Conservation (phyloP, 805 yeast species). For the Jamesozyma hellenica region DNA sequence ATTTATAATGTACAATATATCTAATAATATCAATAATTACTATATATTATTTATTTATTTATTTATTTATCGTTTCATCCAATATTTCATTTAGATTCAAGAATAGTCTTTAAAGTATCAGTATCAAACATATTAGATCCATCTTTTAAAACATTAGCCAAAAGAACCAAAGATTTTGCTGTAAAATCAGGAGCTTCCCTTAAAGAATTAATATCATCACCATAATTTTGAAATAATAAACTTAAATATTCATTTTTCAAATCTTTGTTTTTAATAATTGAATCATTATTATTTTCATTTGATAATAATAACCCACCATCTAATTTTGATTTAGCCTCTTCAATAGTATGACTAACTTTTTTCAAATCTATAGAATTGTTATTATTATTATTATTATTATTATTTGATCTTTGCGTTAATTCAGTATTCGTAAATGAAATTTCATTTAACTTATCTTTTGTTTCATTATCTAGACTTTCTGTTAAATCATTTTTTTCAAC, state of each 20-base stretch:
- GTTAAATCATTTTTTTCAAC: not conserved
- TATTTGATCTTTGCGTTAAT: constrained; percentile 18
- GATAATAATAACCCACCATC: not conserved
- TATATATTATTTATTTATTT: not conserved
- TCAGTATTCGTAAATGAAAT: constrained; percentile 30
- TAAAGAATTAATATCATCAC: constrained; percentile 49
- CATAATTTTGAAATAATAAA: constrained; percentile 47
- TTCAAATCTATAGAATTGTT: constrained; percentile 23
- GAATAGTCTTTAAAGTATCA: constrained; percentile 34
- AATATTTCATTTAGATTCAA: constrained; percentile 14
- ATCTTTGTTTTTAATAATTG: constrained; percentile 1
- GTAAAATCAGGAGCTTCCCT: constrained; percentile 58
- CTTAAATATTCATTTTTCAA: constrained; percentile 41
- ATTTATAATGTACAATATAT: no score
- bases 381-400: constrained; percentile 7
- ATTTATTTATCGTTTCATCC: not conserved
- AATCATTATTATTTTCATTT: not conserved
- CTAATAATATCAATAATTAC: no score
- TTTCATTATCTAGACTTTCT: constrained; percentile 14
- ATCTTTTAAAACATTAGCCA: constrained; percentile 50
- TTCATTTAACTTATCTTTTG: constrained; percentile 14
- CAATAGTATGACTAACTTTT: constrained; percentile 23
- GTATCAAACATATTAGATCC: constrained; percentile 52
- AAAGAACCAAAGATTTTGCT: constrained; percentile 42
- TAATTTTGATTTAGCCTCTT: constrained; percentile 18